phyloP scores from a whole-genome alignment of 148 eudicot genomes.

The Vaccinium vitisidaea region DNA sequence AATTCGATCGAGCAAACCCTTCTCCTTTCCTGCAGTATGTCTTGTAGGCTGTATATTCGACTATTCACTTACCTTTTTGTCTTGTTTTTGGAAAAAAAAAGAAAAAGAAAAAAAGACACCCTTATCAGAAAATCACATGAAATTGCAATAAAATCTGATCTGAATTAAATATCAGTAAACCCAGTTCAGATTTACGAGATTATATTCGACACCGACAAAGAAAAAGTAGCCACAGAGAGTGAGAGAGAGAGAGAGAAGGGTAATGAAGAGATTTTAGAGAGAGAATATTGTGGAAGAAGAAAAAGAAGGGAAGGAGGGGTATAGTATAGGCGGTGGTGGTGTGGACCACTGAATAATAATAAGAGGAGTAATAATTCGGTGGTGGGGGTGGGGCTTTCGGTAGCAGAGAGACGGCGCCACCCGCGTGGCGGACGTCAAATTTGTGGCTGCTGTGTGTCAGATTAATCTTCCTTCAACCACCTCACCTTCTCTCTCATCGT shows the following conservation, averaged over 20 bases:
- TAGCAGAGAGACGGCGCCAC: conserved; percentile 19
- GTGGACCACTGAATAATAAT: neutral
- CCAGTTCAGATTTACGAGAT: neutral
- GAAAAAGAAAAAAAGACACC: no score
- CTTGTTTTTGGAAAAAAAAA: no score
- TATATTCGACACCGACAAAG: neutral
- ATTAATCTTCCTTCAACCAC: conserved; percentile 7
- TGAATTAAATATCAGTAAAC: conserved; percentile 7
- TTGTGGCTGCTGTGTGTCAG: conserved; percentile 28
- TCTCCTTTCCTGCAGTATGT: no score
- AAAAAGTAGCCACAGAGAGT: neutral
- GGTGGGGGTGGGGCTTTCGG: neutral
- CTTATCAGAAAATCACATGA: neutral
- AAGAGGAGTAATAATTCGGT: neutral
- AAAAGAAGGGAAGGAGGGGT: neutral
- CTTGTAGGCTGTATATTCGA: no score
- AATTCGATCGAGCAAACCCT: no score
- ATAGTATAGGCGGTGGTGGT: neutral
- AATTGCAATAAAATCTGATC: neutral
- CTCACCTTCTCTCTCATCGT: neutral
- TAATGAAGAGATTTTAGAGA: neutral
- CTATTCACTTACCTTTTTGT: no score
- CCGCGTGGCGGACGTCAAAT: conserved; percentile 19
- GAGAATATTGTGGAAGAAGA: neutral
- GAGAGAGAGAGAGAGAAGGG: no score